A percentile compares a stretch with the other conserved stretches of the same genome.
These are phyloP conservation scores for Chenopodium quinoa DNA, from an alignment of 148 eudicot genomes.

Conservation along the genomic window DNA sequence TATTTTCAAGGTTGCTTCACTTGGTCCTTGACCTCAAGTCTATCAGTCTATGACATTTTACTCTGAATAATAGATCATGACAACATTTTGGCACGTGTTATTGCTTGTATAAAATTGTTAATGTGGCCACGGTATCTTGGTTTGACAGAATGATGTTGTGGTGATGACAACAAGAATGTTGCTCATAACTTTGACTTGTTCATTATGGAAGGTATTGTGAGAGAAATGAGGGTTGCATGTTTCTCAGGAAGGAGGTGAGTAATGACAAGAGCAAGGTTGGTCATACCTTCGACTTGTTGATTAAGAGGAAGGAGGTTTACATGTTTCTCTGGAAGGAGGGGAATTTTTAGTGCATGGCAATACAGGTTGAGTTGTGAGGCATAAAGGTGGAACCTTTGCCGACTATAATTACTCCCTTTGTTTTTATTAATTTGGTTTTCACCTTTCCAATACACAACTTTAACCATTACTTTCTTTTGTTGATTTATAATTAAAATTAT, in stretches of 20 bases:
- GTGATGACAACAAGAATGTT: background rate
- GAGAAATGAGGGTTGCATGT: background rate
- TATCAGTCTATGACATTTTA: background rate
- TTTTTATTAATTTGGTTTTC: no score
- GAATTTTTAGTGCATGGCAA: background rate
- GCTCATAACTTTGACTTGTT: background rate
- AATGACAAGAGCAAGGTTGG: no score
- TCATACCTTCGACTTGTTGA: no score
- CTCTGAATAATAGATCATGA: background rate
- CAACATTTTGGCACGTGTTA: background rate
- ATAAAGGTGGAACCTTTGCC: background rate
- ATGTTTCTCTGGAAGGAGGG: background rate
- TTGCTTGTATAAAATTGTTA: background rate
- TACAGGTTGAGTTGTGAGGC: background rate
- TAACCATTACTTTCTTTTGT: no score
- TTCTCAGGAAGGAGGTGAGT: background rate
- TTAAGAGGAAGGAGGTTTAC: background rate
- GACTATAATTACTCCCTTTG: background rate
- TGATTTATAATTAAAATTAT: no score
- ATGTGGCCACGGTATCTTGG: background rate
- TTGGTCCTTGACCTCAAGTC: background rate
- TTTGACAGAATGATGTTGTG: background rate
- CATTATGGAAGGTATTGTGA: background rate
- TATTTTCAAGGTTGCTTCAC: background rate
- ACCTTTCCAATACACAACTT: no score